phyloP scores from a whole-genome alignment of 2,329 filamentous ascomycete species.

The Ceratocystis cacaofunesta region DNA sequence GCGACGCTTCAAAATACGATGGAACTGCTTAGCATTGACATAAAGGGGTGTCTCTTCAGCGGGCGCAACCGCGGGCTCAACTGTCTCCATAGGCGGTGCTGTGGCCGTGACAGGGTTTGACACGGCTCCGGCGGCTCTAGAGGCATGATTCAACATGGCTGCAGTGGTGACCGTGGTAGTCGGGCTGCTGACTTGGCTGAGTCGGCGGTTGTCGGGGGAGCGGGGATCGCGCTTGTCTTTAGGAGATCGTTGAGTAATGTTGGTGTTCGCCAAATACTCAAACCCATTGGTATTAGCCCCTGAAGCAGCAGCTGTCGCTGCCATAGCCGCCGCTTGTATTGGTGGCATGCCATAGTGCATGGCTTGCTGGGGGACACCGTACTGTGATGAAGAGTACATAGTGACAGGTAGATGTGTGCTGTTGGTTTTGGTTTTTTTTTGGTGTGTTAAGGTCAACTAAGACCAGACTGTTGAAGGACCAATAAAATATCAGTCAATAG shows the following conservation, averaged over 20 bases:
- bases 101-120: constrained; percentile 62
- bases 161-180: constrained; percentile 60
- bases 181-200: constrained; percentile 66
- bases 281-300: constrained; percentile 46
- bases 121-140: constrained; percentile 43
- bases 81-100: constrained; percentile 62
- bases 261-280: constrained; percentile 57
- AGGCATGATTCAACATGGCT: constrained; percentile 58
- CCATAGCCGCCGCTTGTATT: constrained; percentile 85
- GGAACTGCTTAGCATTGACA: constrained; percentile 97
- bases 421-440: background rate
- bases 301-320: constrained; percentile 75
- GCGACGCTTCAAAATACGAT: constrained; percentile 85
- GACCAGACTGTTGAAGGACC: background rate
- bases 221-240: constrained; percentile 58
- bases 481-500: constrained; percentile 5
- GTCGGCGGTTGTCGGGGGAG: constrained; percentile 52
- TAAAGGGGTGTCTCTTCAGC: constrained; percentile 90
- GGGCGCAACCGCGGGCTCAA: constrained; percentile 43
- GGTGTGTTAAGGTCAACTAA: background rate
- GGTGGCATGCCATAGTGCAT: constrained; percentile 77
- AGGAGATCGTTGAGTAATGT: constrained; percentile 26
- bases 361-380: constrained; percentile 54
- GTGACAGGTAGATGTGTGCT: constrained; percentile 1
- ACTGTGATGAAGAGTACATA: constrained; percentile 61